Conservation (phyloP, 2,329 filamentous ascomycete genomes). For the Xenoacremonium recifei region DNA sequence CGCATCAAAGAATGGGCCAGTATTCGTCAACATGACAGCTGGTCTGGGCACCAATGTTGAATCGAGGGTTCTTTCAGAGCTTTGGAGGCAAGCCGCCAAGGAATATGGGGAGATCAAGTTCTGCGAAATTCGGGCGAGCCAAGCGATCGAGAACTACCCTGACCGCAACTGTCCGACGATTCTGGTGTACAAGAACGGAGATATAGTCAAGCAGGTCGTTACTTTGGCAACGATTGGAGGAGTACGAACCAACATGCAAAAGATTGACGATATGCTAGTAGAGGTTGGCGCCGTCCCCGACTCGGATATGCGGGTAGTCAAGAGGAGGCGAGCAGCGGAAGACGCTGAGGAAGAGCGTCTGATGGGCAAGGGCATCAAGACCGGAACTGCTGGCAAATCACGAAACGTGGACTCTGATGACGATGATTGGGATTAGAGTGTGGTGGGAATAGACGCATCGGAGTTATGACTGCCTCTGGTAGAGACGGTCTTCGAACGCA, state of each 20-base stretch:
- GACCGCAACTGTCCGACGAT: constrained; percentile 95
- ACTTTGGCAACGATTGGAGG: constrained; percentile 80
- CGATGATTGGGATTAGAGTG: constrained; percentile 65
- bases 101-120: constrained; percentile 97
- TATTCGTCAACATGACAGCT: constrained; percentile 80
- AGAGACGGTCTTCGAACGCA: no score
- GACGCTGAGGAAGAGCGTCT: constrained; percentile 60
- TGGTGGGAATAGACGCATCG: no score
- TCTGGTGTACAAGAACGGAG: constrained; percentile 85
- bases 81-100: constrained; percentile 80
- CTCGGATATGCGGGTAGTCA: constrained; percentile 74
- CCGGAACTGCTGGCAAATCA: constrained; percentile 46
- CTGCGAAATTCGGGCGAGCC: constrained; percentile 86
- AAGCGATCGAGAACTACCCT: constrained; percentile 96
- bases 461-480: no score
- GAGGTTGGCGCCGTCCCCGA: constrained; percentile 77
- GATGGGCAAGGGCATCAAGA: constrained; percentile 48
- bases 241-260: constrained; percentile 64
- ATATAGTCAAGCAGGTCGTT: constrained; percentile 90
- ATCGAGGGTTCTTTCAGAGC: constrained; percentile 76
- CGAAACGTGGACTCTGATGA: constrained; percentile 48
- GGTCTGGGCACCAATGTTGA: constrained; percentile 78
- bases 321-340: constrained; percentile 57
- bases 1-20: constrained; percentile 67
- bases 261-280: constrained; percentile 79